Percentiles rank a stretch among this genome's conserved stretches.
These are phyloP conservation scores for Chalara sp. DNA, from an alignment of 2,329 filamentous ascomycete genomes.

Conservation along the genomic window DNA sequence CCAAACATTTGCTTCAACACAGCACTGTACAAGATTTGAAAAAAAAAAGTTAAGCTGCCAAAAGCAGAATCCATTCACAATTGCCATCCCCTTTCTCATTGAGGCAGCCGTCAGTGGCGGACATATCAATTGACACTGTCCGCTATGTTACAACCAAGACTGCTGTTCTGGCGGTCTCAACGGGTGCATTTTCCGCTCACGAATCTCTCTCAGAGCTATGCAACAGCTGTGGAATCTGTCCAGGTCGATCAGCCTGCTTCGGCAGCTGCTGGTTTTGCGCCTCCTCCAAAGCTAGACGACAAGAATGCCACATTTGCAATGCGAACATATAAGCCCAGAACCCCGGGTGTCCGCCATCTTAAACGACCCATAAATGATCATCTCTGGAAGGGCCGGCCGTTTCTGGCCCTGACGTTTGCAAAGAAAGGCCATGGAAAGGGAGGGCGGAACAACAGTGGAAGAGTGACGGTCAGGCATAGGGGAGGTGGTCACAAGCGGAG, in stretches of 20 bases:
- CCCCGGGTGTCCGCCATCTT: constrained; percentile 86
- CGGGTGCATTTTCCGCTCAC: constrained; percentile 38
- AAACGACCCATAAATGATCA: constrained; percentile 92
- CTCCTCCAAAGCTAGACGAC: constrained; percentile 36
- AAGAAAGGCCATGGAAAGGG: constrained; percentile 92
- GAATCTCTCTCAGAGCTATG: constrained; percentile 43
- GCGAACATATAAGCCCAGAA: constrained; percentile 87
- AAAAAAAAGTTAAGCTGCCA: too few relatives aligned
- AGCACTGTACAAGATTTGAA: too few relatives aligned
- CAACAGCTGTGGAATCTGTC: constrained; percentile 35
- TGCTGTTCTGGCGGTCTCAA: constrained; percentile 40
- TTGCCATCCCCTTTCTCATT: neutral
- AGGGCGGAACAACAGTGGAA: constrained; percentile 81
- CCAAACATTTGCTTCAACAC: too few relatives aligned
- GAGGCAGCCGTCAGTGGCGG: constrained; percentile 2
- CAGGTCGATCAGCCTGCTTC: constrained; percentile 29
- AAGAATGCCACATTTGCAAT: constrained; percentile 37
- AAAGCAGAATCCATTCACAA: too few relatives aligned
- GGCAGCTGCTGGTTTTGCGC: constrained; percentile 34
- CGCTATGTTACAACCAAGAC: constrained; percentile 59
- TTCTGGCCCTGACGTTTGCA: constrained; percentile 75
- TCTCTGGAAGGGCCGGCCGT: constrained; percentile 87
- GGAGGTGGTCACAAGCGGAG: constrained; percentile 89
- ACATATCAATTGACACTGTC: constrained; percentile 14
- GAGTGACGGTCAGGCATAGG: constrained; percentile 82